Evolutionary conservation across 768 basidiomycete genomes (phyloP), one percentile per base, ranked within the genome.

Genomic region (Boletus speciosus): DNA sequence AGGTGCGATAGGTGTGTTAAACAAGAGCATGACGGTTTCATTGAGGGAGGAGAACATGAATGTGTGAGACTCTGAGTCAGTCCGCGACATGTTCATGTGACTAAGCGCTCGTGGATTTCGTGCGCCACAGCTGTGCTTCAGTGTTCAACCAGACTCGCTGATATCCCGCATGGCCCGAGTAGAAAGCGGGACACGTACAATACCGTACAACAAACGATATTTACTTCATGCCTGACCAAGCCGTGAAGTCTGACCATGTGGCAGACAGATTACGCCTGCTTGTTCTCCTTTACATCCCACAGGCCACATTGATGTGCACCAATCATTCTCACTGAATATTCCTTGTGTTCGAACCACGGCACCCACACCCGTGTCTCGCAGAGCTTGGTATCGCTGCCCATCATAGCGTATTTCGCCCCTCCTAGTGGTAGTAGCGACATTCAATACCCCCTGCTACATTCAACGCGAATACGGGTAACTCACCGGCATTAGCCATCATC

Each of bases 1-100:
- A 27, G 61, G 55, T 34, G 44, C 52, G 35, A 68, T 61, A 4
- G 67, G 67, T 7, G 66, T 68, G 27, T 56, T 64, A 21, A 66
- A 50, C 41, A 70, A 49, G 12, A 66, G 32, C 10, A 19, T 31
- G 10, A 64, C 5, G 4, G 54, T 64, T 14, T 58, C 56, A 1
- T 52, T 38, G 21, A 70, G 12, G 1, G 59, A 64, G 36, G 61
- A 51, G 6, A 62, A 25, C 49, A 58, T 57, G 4, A 43, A 43
- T 31, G 5, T 31, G 2, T 7, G 29, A 9, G 31, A 31, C 9
- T 31, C 31, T 31, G 15, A 25, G 32, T 36, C 37, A 45, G 40
- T 19, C 7, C 21, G 2, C 25, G 43, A 31, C 23, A 23, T 23
- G 23, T 19, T 19, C 19, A 23, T 29, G 57, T 61, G 61, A 55